A percentile compares a stretch with the other conserved stretches of the same genome.
Evolutionary conservation across 2,329 filamentous ascomycete species (phyloP).

Genomic region (Paecilomyces sp.): DNA sequence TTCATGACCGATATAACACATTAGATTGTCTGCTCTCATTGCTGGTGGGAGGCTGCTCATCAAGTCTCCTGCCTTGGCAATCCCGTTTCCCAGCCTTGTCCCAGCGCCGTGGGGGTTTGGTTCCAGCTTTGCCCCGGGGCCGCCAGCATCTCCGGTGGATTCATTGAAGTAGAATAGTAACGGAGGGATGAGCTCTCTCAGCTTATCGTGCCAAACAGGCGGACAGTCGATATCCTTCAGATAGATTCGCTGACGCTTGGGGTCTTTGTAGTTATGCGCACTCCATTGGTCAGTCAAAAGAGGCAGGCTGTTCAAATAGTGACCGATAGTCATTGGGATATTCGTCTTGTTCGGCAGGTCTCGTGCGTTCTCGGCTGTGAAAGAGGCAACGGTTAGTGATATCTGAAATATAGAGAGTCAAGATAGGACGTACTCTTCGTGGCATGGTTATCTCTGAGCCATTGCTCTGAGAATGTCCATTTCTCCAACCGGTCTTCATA

Average conservation of each 20-base stretch:
- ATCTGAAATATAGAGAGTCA: not conserved
- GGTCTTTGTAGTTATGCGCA: constrained; percentile 66
- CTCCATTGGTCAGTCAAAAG: constrained; percentile 78
- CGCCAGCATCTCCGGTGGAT: constrained; percentile 54
- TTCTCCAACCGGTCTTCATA: constrained; percentile 71
- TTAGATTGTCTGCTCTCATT: constrained; percentile 92
- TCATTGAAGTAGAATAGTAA: constrained; percentile 89
- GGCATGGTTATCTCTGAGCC: constrained; percentile 72
- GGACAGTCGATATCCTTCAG: constrained; percentile 97
- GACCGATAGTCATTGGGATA: constrained; percentile 76
- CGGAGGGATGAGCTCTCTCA: constrained; percentile 70
- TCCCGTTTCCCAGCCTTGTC: constrained; percentile 46
- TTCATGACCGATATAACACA: constrained; percentile 98
- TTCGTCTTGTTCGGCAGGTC: constrained; percentile 68
- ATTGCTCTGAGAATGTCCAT: constrained; percentile 70
- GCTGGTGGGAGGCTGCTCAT: constrained; percentile 84
- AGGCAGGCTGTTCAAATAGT: constrained; percentile 84
- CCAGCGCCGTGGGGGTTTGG: constrained; percentile 32
- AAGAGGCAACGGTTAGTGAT: constrained; percentile 9
- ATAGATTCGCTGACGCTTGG: constrained; percentile 78
- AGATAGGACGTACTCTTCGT: constrained; percentile 58
- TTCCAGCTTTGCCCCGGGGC: constrained; percentile 46
- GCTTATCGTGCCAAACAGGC: constrained; percentile 70
- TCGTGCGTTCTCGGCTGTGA: constrained; percentile 70
- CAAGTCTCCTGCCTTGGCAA: constrained; percentile 74